Base-by-base conservation (phyloP, 805 yeast species). In the Candida odintsovae region DNA sequence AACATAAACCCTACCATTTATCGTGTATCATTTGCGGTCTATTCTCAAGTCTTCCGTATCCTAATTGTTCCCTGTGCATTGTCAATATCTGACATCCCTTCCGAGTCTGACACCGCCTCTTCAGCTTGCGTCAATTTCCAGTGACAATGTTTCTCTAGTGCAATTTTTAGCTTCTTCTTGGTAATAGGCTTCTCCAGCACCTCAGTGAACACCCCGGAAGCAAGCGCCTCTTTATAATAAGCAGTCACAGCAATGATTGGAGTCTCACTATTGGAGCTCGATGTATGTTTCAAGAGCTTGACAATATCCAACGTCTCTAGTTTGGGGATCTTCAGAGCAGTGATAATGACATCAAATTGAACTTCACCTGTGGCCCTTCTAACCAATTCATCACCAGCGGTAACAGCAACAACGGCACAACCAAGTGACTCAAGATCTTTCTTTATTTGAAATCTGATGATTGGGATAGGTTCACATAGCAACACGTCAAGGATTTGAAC, bases 401-500 rank as follows among this genome's bases (percentile, higher is more conserved):
- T 70, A 7, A 87, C 85, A 3, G 86, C 71, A 5, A 87, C 86
- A 9, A 89, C 96, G 12, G 83, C 79, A 66, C 96, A 89, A 1
- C 95, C 95, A 21, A 82, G 60, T 44, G 74, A 72, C 49, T 80
- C 87, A 48, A 92, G 68, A 50, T 82, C 73, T 48, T 75, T 77
- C 38, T 80, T 75, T 23, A 83, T 75, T 13, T 87, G 73, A 57
- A 78, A 86, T 42, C 95, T 67, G 54, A 87, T 82, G 47, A 84
- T 84, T 0, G 96, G 94, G 49, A 87, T 86, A 2, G 94, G 89
- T 57, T 89, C 96, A 64, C 97, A 90, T 13, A 89, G 70, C 40
- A 92, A 68, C 5, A 90, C 82, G 61, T 87, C 90, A 54, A 86
- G 63, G 3, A 62, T 55, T 31, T 71, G 73, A 1, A 59, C 31